A percentile compares a stretch with the other conserved stretches of the same genome.
phyloP scores from a whole-genome alignment of 164 flowering plant genomes.

The Saururus chinensis region DNA sequence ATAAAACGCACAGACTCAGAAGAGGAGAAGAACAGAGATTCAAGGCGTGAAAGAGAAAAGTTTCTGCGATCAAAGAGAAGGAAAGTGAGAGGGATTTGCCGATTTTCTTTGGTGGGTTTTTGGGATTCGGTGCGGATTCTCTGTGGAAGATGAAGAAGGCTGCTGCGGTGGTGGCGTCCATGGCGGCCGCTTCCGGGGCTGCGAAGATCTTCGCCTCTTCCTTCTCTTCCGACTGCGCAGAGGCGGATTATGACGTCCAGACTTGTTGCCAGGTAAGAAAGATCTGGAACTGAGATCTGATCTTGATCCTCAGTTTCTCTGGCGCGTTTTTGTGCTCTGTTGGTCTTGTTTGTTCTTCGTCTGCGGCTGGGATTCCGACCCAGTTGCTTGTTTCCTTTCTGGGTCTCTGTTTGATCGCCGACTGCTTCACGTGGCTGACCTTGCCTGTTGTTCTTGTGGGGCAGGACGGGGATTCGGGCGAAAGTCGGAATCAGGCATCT shows the following conservation, averaged over 20 bases:
- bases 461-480: neutral
- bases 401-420: too few species aligned
- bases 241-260: neutral
- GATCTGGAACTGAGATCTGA: neutral
- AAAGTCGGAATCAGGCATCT: slow-evolving; percentile 6
- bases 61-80: neutral
- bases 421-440: too few species aligned
- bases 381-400: too few species aligned
- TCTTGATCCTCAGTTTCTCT: too few species aligned
- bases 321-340: too few species aligned
- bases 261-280: neutral
- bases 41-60: too few species aligned
- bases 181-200: neutral
- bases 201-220: neutral
- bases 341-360: too few species aligned
- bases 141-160: neutral
- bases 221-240: slow-evolving; percentile 4
- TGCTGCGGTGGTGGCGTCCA: neutral
- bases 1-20: neutral
- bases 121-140: too few species aligned
- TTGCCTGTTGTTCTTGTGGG: too few species aligned
- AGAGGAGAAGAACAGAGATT: neutral
- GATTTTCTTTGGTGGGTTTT: neutral
- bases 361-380: too few species aligned
- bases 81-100: neutral